phyloP scores from a whole-genome alignment of 768 basidiomycete species.

The Termitomyces sp. region DNA sequence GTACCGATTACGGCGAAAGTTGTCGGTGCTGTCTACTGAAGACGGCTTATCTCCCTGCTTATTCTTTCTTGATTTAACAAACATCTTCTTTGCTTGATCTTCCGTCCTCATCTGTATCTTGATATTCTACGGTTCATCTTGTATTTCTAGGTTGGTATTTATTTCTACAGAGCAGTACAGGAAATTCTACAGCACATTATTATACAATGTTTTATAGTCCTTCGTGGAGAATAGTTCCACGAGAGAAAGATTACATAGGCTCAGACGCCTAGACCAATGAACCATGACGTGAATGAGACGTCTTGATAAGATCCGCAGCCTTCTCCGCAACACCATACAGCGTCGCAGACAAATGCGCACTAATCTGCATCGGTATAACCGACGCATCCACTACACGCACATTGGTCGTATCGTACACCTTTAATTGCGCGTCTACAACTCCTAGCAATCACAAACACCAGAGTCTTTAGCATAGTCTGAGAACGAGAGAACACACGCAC shows the following conservation, averaged over 20 bases:
- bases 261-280: background rate
- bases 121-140: background rate
- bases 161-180: background rate
- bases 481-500: background rate
- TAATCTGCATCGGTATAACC: constrained; percentile 45
- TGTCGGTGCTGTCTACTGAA: background rate
- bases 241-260: background rate
- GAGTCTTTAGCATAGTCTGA: background rate
- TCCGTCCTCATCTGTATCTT: background rate
- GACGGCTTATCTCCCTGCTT: background rate
- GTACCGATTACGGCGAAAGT: background rate
- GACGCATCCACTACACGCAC: constrained; percentile 53
- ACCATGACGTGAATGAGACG: constrained; percentile 18
- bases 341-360: constrained; percentile 44
- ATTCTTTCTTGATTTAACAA: background rate
- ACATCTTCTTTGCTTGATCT: background rate
- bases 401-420: constrained; percentile 44
- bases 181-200: background rate
- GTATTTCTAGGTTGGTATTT: background rate
- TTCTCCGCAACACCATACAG: constrained; percentile 56
- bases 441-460: constrained; percentile 26
- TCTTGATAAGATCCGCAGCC: constrained; percentile 50
- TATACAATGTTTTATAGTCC: background rate
- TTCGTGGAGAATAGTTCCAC: background rate
- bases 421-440: constrained; percentile 44